Evolutionary conservation across 148 eudicot species (phyloP).

Genomic region (Dianthus caryophyllus): DNA sequence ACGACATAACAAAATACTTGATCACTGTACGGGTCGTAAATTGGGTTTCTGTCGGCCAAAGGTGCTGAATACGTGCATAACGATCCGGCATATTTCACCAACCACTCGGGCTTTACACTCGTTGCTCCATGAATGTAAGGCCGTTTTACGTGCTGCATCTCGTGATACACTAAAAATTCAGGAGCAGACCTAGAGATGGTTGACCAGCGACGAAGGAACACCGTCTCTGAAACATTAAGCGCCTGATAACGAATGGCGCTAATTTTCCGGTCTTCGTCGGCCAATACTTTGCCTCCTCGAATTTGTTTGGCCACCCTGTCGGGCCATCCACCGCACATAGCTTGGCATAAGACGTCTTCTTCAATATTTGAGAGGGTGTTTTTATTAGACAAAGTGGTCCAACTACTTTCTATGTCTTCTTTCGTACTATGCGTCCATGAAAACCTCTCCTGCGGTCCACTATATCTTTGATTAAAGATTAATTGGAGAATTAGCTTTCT

Average conservation of each 20-base stretch:
- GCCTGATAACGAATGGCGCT: slow-evolving; percentile 65
- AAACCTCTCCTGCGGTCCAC: slow-evolving; percentile 38
- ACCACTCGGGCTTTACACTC: slow-evolving; percentile 70
- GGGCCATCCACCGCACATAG: slow-evolving; percentile 96
- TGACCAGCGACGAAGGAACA: slow-evolving; percentile 70
- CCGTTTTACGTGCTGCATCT: slow-evolving; percentile 48
- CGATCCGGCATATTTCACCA: slow-evolving; percentile 55
- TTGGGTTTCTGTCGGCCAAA: slow-evolving; percentile 52
- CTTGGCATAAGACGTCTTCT: slow-evolving; percentile 72
- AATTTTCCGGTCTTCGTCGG: slow-evolving; percentile 49
- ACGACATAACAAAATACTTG: slow-evolving; percentile 49
- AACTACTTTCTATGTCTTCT: slow-evolving; percentile 60
- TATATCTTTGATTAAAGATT: slow-evolving; percentile 42
- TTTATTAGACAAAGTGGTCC: slow-evolving; percentile 48
- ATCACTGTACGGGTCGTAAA: slow-evolving; percentile 53
- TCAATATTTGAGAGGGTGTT: slow-evolving; percentile 43
- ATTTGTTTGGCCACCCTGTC: slow-evolving; percentile 80
- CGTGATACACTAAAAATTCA: slow-evolving; percentile 71
- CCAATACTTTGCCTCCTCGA: slow-evolving; percentile 25
- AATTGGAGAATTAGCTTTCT: slow-evolving; percentile 72
- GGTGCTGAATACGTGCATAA: slow-evolving; percentile 61
- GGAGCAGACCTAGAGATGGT: slow-evolving; percentile 61
- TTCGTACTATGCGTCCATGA: slow-evolving; percentile 56
- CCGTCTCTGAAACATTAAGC: slow-evolving; percentile 48
- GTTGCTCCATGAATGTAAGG: slow-evolving; percentile 80